Evolutionary conservation across 2,329 filamentous ascomycete genomes (phyloP).

Genomic region (Monosporascus sp.): DNA sequence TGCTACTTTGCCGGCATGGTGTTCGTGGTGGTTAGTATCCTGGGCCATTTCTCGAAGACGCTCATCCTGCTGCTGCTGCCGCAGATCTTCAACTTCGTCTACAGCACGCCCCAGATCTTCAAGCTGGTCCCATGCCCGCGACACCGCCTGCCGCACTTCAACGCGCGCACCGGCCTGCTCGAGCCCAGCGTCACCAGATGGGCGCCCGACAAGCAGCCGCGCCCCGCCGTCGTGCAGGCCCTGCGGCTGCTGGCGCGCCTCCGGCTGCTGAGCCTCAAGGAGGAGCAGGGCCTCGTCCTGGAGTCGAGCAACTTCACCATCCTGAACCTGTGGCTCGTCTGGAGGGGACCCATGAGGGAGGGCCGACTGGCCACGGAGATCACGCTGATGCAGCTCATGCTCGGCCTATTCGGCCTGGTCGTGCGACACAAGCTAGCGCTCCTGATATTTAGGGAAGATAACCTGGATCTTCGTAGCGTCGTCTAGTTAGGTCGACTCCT

Average conservation of each 20-base stretch:
- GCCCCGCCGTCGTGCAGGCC: slow-evolving; percentile 51
- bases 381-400: slow-evolving; percentile 66
- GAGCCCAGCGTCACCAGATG: slow-evolving; percentile 82
- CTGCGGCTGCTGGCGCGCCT: slow-evolving; percentile 66
- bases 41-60: slow-evolving; percentile 98
- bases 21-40: slow-evolving; percentile 92
- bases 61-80: slow-evolving; percentile 84
- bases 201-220: slow-evolving; percentile 62
- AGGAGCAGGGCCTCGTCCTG: slow-evolving; percentile 63
- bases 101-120: slow-evolving; percentile 89
- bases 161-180: slow-evolving; percentile 74
- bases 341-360: slow-evolving; percentile 87
- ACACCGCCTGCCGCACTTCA: slow-evolving; percentile 86
- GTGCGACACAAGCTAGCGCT: slow-evolving; percentile 80
- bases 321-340: slow-evolving; percentile 92
- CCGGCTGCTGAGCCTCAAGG: slow-evolving; percentile 61
- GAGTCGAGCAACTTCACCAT: slow-evolving; percentile 89
- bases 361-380: slow-evolving; percentile 77
- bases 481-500: slow-evolving; percentile 11
- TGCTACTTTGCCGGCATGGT: slow-evolving; percentile 99
- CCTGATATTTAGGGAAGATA: slow-evolving; percentile 87
- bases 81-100: slow-evolving; percentile 94
- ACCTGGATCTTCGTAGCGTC: slow-evolving; percentile 44
- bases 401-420: slow-evolving; percentile 79
- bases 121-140: slow-evolving; percentile 85